Conservation (phyloP, 352 stramenopile genomes). For the Globisporangium abappressorium region DNA sequence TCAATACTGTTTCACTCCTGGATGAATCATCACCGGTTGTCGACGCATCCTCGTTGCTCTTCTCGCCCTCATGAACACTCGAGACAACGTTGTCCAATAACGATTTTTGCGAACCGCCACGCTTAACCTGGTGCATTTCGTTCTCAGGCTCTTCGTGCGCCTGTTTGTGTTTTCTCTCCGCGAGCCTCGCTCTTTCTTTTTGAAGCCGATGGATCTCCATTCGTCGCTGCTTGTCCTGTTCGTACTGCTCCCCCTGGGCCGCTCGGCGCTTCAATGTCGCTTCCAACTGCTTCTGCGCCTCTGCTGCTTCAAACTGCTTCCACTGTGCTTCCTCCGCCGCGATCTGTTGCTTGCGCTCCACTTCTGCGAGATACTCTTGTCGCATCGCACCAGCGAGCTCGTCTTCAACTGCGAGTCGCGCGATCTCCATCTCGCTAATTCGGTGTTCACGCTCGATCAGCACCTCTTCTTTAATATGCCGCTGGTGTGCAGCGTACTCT, state of each 20-base stretch:
- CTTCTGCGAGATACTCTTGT: constrained; percentile 34
- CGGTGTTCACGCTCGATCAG: constrained; percentile 33
- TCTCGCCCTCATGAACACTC: background rate
- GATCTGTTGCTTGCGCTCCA: constrained; percentile 46
- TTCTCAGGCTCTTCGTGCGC: background rate
- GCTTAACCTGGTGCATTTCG: background rate
- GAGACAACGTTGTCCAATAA: background rate
- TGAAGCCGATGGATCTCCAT: constrained; percentile 70
- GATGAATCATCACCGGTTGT: background rate
- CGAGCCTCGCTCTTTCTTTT: constrained; percentile 37
- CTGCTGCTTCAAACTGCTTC: constrained; percentile 47
- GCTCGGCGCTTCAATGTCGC: constrained; percentile 45
- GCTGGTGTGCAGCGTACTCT: constrained; percentile 40
- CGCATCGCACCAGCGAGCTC: constrained; percentile 31
- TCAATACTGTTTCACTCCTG: background rate
- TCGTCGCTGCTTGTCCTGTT: constrained; percentile 55
- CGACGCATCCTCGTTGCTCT: background rate
- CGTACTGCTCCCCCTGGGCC: constrained; percentile 58
- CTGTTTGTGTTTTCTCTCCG: constrained; percentile 24
- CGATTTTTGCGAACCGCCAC: background rate
- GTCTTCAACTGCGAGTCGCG: constrained; percentile 53
- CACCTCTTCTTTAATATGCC: constrained; percentile 35
- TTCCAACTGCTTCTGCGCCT: constrained; percentile 48
- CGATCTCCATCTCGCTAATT: constrained; percentile 32
- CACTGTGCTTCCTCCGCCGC: constrained; percentile 57